These are phyloP conservation scores for Cyathus striatus DNA, from an alignment of 768 basidiomycete species.

Conservation along the genomic window DNA sequence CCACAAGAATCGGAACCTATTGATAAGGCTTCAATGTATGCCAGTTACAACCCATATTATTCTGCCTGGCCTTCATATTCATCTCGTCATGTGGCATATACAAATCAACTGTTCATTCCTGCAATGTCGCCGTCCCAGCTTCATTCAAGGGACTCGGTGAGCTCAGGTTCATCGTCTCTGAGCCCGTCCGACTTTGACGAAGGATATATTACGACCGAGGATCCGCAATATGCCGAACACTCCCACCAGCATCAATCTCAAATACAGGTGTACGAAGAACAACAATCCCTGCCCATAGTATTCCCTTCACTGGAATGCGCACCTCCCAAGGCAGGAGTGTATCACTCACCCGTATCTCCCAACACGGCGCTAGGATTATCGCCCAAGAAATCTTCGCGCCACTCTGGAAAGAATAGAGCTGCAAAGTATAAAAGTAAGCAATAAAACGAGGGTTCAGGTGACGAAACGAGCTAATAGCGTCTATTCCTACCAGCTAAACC, in stretches of 20 bases:
- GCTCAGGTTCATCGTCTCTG: conserved; percentile 12
- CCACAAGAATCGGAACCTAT: too few species aligned
- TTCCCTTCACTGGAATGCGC: conserved; percentile 12
- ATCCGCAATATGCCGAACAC: conserved; percentile 35
- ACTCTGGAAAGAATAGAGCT: conserved; percentile 20
- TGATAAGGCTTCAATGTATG: too few species aligned
- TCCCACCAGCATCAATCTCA: conserved; percentile 34
- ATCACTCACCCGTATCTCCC: background rate
- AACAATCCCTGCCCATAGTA: conserved; percentile 24
- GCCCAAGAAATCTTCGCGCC: too few species aligned
- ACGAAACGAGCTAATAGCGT: too few species aligned
- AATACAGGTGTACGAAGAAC: conserved; percentile 27
- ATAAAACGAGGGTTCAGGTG: too few species aligned
- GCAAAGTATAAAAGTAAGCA: conserved; percentile 40
- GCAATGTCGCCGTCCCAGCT: background rate
- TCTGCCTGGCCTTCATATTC: background rate
- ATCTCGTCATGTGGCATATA: background rate
- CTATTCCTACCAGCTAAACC: conserved; percentile 48
- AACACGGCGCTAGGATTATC: too few species aligned
- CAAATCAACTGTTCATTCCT: background rate
- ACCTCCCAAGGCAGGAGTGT: background rate
- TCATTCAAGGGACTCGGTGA: conserved; percentile 19
- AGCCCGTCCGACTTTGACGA: conserved; percentile 25
- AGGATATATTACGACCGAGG: conserved; percentile 26
- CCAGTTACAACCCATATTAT: background rate